Evolutionary conservation across 2,329 filamentous ascomycete species (phyloP).

Genomic region (Stemphylium lycopersici): DNA sequence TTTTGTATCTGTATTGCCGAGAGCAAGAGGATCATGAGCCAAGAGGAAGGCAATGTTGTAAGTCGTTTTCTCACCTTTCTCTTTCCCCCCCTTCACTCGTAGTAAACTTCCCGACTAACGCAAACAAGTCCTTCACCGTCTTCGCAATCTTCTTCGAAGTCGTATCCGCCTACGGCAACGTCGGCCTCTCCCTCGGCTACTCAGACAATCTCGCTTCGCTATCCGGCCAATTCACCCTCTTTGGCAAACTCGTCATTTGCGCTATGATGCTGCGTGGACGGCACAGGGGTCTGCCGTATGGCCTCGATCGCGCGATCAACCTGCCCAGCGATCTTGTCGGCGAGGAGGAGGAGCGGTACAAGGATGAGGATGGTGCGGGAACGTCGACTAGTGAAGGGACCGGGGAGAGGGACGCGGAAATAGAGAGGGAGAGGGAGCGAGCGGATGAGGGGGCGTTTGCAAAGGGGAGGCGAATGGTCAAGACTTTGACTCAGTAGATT

Average conservation of each 20-base stretch:
- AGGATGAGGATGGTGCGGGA: not conserved
- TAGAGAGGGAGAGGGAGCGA: too few species aligned
- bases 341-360: not conserved
- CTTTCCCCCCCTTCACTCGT: too few species aligned
- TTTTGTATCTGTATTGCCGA: conserved; percentile 93
- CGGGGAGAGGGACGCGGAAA: not conserved
- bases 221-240: conserved; percentile 75
- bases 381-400: not conserved
- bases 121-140: conserved; percentile 50
- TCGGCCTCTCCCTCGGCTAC: conserved; percentile 88
- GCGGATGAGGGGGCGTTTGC: not conserved
- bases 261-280: conserved; percentile 70
- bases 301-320: conserved; percentile 72
- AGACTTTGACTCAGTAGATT: conserved; percentile 1
- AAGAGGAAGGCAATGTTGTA: conserved; percentile 50
- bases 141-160: conserved; percentile 55
- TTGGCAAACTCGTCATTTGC: conserved; percentile 70
- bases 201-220: conserved; percentile 77
- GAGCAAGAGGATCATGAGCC: conserved; percentile 70
- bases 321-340: conserved; percentile 62
- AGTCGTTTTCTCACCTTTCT: too few species aligned
- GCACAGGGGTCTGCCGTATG: conserved; percentile 68
- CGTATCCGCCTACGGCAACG: conserved; percentile 69
- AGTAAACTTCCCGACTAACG: too few species aligned
- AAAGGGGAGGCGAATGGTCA: not conserved